Base-by-base conservation (phyloP, 495 filamentous ascomycete genomes). In the Penicillium lagena region DNA sequence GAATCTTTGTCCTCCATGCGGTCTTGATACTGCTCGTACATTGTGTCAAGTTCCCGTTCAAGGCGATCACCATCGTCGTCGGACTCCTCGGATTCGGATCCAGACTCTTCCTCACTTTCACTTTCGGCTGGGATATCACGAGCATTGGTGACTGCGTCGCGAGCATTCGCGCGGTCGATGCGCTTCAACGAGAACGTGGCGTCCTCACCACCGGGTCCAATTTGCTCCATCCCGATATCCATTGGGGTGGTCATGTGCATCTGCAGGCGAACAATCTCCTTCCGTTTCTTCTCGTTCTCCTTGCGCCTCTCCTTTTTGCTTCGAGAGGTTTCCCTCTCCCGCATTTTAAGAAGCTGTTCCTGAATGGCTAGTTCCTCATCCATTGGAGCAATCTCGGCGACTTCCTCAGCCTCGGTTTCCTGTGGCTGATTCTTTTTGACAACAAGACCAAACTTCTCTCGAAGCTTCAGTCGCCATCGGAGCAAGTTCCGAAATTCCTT, bases 401-500 rank as follows among this genome's bases (percentile, higher is more conserved):
- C 85, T 53, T 84, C 82, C 48, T 93, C 88, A 4, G 59, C 63
- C 50, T 85, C 85, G 22, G 75, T 73, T 47, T 48, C 57, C 58
- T 64, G 61, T 6, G 58, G 42, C 47, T 74, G 66, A 39, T 75
- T 57, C 40, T 76, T 75, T 67, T 95, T 96, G 9, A 82, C 71
- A 0, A 80, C 74, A 42, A 97, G 81, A 4, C 91, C 93, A 56
- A 98, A 96, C 62, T 87, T 82, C 55, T 96, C 94, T 9, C 94
- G 79, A 5, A 93, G 86, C 54, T 83, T 89, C 37, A 97, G 59
- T 47, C 93, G 79, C 94, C 94, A 99, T 69, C 82, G 85, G 2
- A 99, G 73, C n/a, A 99, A 66, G 43, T 85, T 77, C 40, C 90
- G 87, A 71, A 99, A 99, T 33, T 99, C 93, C 58, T 94, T 95